Evolutionary conservation across 768 basidiomycete genomes (phyloP), one percentile per base, ranked within the genome.

Genomic region (Porphyrellus cyaneotinctus): DNA sequence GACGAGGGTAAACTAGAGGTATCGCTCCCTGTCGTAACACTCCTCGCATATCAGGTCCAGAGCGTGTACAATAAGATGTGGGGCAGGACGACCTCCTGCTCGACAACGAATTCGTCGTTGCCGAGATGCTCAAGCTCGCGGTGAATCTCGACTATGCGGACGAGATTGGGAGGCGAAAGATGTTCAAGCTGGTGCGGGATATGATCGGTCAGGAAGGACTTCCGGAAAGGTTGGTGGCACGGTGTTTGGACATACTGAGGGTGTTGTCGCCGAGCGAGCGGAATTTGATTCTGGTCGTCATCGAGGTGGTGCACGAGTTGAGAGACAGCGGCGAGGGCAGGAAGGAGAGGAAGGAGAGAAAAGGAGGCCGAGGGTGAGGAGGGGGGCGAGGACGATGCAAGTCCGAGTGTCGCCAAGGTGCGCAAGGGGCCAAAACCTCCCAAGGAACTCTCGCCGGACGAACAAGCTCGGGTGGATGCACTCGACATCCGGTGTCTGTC

Each of bases 71-170:
- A 93, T 63, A 68, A 72, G 82, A 85, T 11, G 74, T 74, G 35
- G 71, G 69, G 15, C 58, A 74, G 4, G 76, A 80, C 24, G 76
- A 73, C 11, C 18, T 53, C 2, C 50, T 64, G 13, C 43, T 55
- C 18, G 53, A 61, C 10, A 37, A 56, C 32, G 84, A 86, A 60
- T 84, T 88, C 51, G 72, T 92, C 8, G 75, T 95, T n/a, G 75
- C 81, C 0, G 91, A 97, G 68, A 77, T 97, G 67, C 78, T 97
- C 22, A 80, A 78, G 59, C 72, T 95, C 28, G 89, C 90, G 0
- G 77, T 87, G 4, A 80, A 87, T 54, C 74, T 93, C 24, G 95
- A 97, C 68, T 97, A 95, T 61, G 81, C 85, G 0, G 95, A 98
- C 70, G 93, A 97, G 68, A 89, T 88, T 53, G 95, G 95, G 4